Conservation (phyloP, 2,329 filamentous ascomycete species). For the Cladosporium sp. region DNA sequence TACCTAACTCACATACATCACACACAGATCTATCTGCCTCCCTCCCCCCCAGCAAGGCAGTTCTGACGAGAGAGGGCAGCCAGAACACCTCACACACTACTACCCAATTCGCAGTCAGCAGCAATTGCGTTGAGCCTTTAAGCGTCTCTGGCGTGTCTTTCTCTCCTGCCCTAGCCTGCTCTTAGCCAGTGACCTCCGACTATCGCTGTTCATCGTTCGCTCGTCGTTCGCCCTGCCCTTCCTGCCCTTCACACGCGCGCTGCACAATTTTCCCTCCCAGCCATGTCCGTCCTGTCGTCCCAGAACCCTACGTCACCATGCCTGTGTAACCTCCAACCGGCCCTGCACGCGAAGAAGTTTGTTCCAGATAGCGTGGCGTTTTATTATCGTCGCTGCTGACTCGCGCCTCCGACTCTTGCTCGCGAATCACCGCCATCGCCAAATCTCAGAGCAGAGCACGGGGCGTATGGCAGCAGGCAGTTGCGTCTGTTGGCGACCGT, state of each 20-base stretch:
- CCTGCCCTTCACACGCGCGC: not conserved
- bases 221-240: constrained; percentile 3
- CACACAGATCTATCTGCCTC: no score
- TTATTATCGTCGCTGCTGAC: constrained; percentile 11
- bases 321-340: constrained; percentile 1
- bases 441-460: no score
- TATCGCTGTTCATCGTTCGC: not conserved
- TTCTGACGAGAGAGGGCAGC: constrained; percentile 9
- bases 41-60: no score
- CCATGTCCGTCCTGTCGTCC: not conserved
- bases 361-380: constrained; percentile 13
- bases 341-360: constrained; percentile 11
- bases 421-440: not conserved
- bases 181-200: constrained; percentile 1
- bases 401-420: constrained; percentile 6
- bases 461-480: no score
- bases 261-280: no score
- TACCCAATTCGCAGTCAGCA: no score
- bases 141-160: constrained; percentile 6
- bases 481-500: no score
- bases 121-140: no score
- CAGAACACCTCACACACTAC: no score
- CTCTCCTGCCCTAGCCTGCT: constrained; percentile 10
- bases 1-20: no score
- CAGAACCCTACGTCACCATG: constrained; percentile 16